Conservation (phyloP, 345 rosid genomes). For the Anacardium occidentale region DNA sequence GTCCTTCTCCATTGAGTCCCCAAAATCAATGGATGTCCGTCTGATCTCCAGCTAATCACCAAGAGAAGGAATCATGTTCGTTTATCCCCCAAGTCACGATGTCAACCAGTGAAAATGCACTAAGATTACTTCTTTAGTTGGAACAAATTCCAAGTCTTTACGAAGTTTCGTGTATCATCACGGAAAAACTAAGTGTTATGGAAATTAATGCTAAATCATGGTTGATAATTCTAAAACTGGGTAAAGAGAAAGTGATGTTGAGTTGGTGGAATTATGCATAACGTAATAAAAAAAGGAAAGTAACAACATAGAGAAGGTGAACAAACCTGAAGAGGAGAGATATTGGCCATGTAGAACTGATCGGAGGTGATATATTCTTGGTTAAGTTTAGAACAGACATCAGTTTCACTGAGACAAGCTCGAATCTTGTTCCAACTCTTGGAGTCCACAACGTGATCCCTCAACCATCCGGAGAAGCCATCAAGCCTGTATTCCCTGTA, state of each 20-base stretch:
- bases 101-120: no score
- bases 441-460: slow-evolving; percentile 53
- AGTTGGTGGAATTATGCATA: neutral
- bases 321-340: slow-evolving; percentile 83
- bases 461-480: slow-evolving; percentile 69
- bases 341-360: slow-evolving; percentile 57
- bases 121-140: no score
- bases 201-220: neutral
- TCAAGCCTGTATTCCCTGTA: slow-evolving; percentile 69
- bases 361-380: slow-evolving; percentile 59
- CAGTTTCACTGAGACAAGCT: slow-evolving; percentile 63
- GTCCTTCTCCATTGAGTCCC: slow-evolving; percentile 21
- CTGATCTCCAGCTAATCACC: slow-evolving; percentile 10
- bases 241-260: neutral
- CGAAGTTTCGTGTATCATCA: no score
- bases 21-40: neutral
- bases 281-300: neutral
- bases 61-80: neutral
- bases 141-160: no score
- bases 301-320: neutral
- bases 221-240: neutral
- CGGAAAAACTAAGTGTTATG: no score
- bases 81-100: neutral
- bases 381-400: slow-evolving; percentile 59
- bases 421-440: slow-evolving; percentile 65